Evolutionary conservation across 2,329 filamentous ascomycete genomes (phyloP).

Genomic region (Aspergillus nomiae): DNA sequence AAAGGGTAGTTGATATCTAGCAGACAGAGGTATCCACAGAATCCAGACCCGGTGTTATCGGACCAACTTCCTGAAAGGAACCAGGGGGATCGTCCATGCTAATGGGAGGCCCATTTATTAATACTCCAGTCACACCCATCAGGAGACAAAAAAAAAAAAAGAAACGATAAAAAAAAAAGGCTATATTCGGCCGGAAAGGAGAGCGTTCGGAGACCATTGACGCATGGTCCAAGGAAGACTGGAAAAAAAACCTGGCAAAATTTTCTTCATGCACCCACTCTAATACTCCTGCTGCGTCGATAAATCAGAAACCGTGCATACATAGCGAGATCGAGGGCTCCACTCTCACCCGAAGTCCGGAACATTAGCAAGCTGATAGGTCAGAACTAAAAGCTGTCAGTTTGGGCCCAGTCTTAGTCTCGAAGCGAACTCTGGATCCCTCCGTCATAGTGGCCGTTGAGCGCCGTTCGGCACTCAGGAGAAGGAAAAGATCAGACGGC

Average conservation of each 20-base stretch:
- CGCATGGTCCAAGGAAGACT: neutral
- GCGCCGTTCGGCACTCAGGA: slow-evolving; percentile 6
- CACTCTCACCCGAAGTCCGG: neutral
- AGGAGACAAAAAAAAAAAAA: neutral
- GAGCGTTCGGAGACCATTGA: slow-evolving; percentile 10
- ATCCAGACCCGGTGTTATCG: neutral
- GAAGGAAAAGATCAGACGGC: slow-evolving; percentile 3
- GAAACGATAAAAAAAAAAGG: neutral
- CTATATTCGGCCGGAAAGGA: slow-evolving; percentile 15
- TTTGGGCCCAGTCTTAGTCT: neutral
- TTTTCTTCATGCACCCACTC: slow-evolving; percentile 2
- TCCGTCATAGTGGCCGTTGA: slow-evolving; percentile 5
- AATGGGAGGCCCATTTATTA: neutral
- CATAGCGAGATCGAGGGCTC: neutral
- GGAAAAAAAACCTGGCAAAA: neutral
- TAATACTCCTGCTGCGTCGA: slow-evolving; percentile 5
- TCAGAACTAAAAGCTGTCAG: neutral
- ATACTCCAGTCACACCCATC: neutral
- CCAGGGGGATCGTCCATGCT: neutral
- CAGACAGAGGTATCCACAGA: neutral
- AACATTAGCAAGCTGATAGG: neutral
- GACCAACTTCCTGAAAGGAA: slow-evolving; percentile 2
- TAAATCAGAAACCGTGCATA: slow-evolving; percentile 4
- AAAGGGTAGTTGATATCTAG: neutral
- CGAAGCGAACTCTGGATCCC: slow-evolving; percentile 2